Evolutionary conservation across 2,329 filamentous ascomycete species (phyloP), one percentile per base, ranked within the genome.

Genomic region (Neonectria punicea): DNA sequence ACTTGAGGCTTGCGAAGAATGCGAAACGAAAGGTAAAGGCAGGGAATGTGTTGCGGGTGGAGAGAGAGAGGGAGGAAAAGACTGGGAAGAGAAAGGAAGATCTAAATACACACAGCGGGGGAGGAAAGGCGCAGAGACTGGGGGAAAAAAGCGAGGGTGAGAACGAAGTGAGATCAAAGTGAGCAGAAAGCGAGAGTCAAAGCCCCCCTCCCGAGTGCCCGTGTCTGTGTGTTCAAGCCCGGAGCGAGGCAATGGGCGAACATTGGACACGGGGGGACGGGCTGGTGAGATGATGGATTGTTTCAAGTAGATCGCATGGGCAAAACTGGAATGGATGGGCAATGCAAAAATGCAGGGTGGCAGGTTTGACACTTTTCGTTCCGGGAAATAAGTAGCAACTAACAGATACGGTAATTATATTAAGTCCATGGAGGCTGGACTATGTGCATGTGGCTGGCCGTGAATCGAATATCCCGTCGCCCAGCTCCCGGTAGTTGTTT

Each of bases 221-320:
- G 49, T 20, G 30, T 44, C 41, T 41, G 53, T 56, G 53, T 44
- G 39, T 30, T 30, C 18, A 20, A 34, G 10, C 18, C 13, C 11
- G 18, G 43, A 18, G 44, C 44, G 53, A 56, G 53, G 43, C 67
- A 20, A 28, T 51, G 49, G 49, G 49, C 39, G 39, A 43, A 20
- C n/a, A 39, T n/a, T 39, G n/a, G 34, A 36, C 30, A 51, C 30
- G 8, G 8, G 30, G 49, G 11, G n/a, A 68, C 34, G 56, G 36
- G 51, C 30, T 59, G 50, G 61, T 60, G 60, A 69, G 59, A 66
- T 60, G 67, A 65, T 51, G 61, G 57, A 58, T 64, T 57, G 71
- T 73, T 73, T 73, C 71, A 73, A 63, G 66, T 73, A 58, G 64
- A 73, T 61, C 56, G 68, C 53, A 64, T 58, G 8, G 58, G 53